Evolutionary conservation across 2,329 filamentous ascomycete genomes (phyloP).

Genomic region (Dactylellina sp.): DNA sequence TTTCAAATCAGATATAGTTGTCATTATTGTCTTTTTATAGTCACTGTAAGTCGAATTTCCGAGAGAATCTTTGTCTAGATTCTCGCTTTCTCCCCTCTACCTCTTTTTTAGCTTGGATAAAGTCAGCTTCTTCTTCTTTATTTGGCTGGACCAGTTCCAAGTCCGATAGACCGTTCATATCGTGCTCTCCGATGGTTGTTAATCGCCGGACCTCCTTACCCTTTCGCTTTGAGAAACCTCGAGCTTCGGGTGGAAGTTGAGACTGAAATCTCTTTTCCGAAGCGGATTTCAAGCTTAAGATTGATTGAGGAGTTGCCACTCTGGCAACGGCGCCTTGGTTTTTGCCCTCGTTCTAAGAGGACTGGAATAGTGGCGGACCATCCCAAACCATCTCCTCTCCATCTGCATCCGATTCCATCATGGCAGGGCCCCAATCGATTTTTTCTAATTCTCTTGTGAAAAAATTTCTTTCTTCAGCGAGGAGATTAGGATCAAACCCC

Average conservation of each 20-base stretch:
- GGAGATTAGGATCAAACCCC: slow-evolving; percentile 67
- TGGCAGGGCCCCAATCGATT: slow-evolving; percentile 45
- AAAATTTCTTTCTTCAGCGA: slow-evolving; percentile 81
- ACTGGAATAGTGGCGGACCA: slow-evolving; percentile 47
- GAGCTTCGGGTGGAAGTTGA: background rate
- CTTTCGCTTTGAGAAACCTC: slow-evolving; percentile 7
- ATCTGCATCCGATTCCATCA: slow-evolving; percentile 70
- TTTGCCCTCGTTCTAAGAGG: slow-evolving; percentile 44
- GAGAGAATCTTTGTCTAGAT: too few species aligned
- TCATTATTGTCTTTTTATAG: too few species aligned
- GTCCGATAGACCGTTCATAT: slow-evolving; percentile 3
- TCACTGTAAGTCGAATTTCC: too few species aligned
- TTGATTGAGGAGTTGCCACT: slow-evolving; percentile 5
- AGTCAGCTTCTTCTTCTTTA: background rate
- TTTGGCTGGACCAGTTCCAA: background rate
- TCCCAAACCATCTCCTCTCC: slow-evolving; percentile 57
- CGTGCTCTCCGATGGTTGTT: slow-evolving; percentile 11
- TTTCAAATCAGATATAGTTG: too few species aligned
- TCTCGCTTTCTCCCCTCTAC: too few species aligned
- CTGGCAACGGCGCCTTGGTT: slow-evolving; percentile 11
- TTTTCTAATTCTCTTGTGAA: slow-evolving; percentile 82
- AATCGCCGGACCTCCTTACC: slow-evolving; percentile 9
- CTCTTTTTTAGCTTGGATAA: too few species aligned
- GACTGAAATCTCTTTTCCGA: background rate
- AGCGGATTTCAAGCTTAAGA: background rate